Conservation (phyloP, 1,139 yeast genomes). For the Spathaspora sp. region DNA sequence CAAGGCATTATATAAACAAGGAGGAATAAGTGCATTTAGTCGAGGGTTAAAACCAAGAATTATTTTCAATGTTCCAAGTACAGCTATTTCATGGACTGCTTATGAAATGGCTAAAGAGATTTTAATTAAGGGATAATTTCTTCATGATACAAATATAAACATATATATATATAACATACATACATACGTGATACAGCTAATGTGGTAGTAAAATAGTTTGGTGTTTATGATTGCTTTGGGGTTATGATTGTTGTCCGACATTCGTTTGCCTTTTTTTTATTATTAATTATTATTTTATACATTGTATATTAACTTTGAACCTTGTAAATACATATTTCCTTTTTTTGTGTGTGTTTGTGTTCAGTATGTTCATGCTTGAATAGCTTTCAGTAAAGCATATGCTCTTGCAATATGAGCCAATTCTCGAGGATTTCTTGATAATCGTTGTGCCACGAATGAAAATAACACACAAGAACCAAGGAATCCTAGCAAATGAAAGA, state of each 20-base stretch:
- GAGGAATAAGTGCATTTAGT: constrained; percentile 71
- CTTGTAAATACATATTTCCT: constrained; percentile 2
- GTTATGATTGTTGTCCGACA: neutral
- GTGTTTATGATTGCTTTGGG: neutral
- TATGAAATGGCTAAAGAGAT: constrained; percentile 95
- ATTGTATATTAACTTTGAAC: constrained; percentile 3
- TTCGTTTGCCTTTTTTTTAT: neutral
- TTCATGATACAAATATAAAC: neutral
- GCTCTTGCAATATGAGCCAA: constrained; percentile 34
- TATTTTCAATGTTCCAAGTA: constrained; percentile 90
- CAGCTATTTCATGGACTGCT: constrained; percentile 98
- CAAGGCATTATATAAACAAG: constrained; percentile 58
- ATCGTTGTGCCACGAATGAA: constrained; percentile 74
- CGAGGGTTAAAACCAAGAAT: constrained; percentile 92
- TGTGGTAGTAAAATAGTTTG: neutral
- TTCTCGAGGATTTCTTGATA: constrained; percentile 42
- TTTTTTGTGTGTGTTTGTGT: too few relatives aligned
- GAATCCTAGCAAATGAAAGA: constrained; percentile 78
- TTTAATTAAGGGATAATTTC: constrained; percentile 26
- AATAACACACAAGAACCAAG: constrained; percentile 78
- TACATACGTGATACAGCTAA: neutral
- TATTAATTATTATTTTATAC: neutral
- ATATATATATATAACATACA: neutral
- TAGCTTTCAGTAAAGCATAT: constrained; percentile 25
- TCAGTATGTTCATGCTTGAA: constrained; percentile 16